A percentile compares a stretch with the other conserved stretches of the same genome.
Evolutionary conservation across 2,329 filamentous ascomycete genomes (phyloP).

Genomic region (Colletotrichum acutatum): DNA sequence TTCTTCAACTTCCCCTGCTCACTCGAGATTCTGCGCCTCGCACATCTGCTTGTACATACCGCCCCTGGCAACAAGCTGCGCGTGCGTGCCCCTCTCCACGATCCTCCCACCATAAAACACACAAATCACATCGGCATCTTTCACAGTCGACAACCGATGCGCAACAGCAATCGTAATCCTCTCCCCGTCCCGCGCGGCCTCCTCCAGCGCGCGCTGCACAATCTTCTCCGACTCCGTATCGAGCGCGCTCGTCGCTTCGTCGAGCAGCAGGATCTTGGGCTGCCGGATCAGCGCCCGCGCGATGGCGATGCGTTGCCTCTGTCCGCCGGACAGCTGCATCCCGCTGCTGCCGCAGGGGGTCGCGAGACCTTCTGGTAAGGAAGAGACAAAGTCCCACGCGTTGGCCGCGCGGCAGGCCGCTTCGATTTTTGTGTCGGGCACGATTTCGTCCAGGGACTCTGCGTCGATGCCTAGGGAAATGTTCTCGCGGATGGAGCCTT

Average conservation of each 20-base stretch:
- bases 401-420: slow-evolving; percentile 59
- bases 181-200: slow-evolving; percentile 43
- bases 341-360: slow-evolving; percentile 75
- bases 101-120: slow-evolving; percentile 68
- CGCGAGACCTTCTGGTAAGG: slow-evolving; percentile 60
- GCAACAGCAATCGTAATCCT: slow-evolving; percentile 73
- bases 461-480: slow-evolving; percentile 50
- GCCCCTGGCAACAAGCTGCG: slow-evolving; percentile 61
- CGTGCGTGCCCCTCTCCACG: slow-evolving; percentile 70
- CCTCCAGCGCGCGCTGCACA: slow-evolving; percentile 70
- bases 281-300: slow-evolving; percentile 76
- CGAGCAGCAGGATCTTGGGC: slow-evolving; percentile 74
- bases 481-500: slow-evolving; percentile 58
- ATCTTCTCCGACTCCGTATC: slow-evolving; percentile 75
- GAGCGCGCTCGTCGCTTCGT: slow-evolving; percentile 75
- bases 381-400: slow-evolving; percentile 57
- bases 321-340: slow-evolving; percentile 77
- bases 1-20: slow-evolving; percentile 13
- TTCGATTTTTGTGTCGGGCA: slow-evolving; percentile 50
- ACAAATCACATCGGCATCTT: slow-evolving; percentile 69
- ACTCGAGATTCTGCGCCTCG: slow-evolving; percentile 53
- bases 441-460: slow-evolving; percentile 13
- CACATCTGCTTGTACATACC: slow-evolving; percentile 67
- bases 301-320: slow-evolving; percentile 79
- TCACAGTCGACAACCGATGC: slow-evolving; percentile 67